Evolutionary conservation across 768 basidiomycete species (phyloP), one percentile per base, ranked within the genome.

Genomic region (Agrocybe chaxingu): DNA sequence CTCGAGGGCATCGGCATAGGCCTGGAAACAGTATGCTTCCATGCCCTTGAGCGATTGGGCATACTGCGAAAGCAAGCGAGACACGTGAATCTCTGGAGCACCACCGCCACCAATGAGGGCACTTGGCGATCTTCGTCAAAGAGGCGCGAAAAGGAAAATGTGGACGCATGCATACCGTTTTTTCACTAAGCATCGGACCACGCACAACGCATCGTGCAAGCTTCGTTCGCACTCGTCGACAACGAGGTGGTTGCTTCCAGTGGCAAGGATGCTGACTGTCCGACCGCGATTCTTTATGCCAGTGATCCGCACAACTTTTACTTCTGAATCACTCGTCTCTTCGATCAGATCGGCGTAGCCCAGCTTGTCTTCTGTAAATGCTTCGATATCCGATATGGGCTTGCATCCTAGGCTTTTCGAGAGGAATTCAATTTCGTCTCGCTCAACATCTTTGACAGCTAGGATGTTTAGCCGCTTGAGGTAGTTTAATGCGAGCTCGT

Each of bases 1-100:
- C 68, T 98, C 97, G 43, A 99, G 79, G 1, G 97, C 94, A 62
- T 98, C 96, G 29, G 97, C 95, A 63, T 93, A 99, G 3, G 94
- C 95, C 61, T 97, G 92, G 84, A 98, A 97, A 70, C 97, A 98
- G 69, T 98, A 98, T 7, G 96, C 92, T 68, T 98, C 95, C 88
- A 98, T 98, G 43, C 97, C 96, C 69, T 89, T 96, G 53, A 98
- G 78, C 1, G 92, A 88, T 57, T 96, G 92, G 1, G 94, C 85
- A 59, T 96, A 82, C 67, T 97, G 91, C 1, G 92, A 86, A 42
- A 99, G 78, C 58, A 89, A 73, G 45, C 95, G 84, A 8, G 97
- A 98, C 38, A 96, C 89, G 64, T 98, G 92, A 57, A 98, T 98
- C 69, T 99, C 97, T 8, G 97, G 97, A 10, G 97, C 95, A 45